These are phyloP conservation scores for Cystobasidium tubakii DNA, from an alignment of 768 basidiomycete genomes.

Conservation along the genomic window DNA sequence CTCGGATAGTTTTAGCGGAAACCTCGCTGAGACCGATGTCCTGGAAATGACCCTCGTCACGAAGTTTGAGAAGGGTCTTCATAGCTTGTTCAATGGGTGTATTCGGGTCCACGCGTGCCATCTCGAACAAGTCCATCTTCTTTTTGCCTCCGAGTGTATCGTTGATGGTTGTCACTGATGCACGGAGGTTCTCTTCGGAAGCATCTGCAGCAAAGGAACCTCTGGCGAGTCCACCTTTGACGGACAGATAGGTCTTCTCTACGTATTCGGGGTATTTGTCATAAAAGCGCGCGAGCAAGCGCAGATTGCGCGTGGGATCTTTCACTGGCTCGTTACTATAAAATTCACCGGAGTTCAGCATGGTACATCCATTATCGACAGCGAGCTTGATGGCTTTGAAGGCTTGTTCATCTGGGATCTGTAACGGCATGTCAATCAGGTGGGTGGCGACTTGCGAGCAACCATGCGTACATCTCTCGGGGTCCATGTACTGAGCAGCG, in stretches of 20 bases:
- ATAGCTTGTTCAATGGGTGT: constrained; percentile 55
- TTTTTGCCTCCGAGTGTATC: constrained; percentile 55
- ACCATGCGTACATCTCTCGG: constrained; percentile 8
- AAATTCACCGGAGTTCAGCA: constrained; percentile 59
- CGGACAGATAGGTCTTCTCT: constrained; percentile 55
- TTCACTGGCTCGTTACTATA: constrained; percentile 53
- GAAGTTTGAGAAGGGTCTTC: constrained; percentile 52
- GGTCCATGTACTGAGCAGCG: constrained; percentile 16
- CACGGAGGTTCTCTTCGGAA: constrained; percentile 52
- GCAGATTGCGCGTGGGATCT: constrained; percentile 53
- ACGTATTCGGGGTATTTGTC: constrained; percentile 52
- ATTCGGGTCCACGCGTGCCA: constrained; percentile 53
- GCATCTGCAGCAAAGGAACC: constrained; percentile 38
- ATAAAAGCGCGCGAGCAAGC: constrained; percentile 57
- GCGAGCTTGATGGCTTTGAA: constrained; percentile 60
- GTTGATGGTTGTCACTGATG: constrained; percentile 55
- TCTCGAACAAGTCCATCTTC: constrained; percentile 60
- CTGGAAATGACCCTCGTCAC: constrained; percentile 58
- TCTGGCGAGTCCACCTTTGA: constrained; percentile 52
- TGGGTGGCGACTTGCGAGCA: neutral
- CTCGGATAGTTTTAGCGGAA: constrained; percentile 52
- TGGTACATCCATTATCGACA: constrained; percentile 42
- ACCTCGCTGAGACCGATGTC: constrained; percentile 60
- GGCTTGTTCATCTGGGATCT: constrained; percentile 57
- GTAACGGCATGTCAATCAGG: neutral